phyloP scores from a whole-genome alignment of 2,329 filamentous ascomycete species.

The Paecilomyces variotii region DNA sequence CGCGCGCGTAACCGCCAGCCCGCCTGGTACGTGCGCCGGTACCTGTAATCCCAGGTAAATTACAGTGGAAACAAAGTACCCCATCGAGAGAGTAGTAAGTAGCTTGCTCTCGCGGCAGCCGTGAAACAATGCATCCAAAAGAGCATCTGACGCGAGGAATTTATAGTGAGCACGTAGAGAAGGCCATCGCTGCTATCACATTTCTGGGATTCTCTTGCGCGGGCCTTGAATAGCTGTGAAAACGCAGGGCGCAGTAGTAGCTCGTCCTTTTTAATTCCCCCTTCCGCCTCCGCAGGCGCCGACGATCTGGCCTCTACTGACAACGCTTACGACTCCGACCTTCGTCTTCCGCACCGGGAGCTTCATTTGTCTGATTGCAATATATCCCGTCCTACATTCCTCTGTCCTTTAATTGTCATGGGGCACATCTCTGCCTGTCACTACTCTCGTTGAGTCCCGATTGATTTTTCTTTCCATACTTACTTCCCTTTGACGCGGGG shows the following conservation, averaged over 20 bases:
- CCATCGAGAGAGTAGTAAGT: not conserved
- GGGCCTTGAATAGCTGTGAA: not conserved
- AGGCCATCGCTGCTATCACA: not conserved
- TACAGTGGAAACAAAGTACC: not conserved
- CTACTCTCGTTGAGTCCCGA: conserved; percentile 29
- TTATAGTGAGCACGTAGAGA: not conserved
- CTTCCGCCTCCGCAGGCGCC: conserved; percentile 7
- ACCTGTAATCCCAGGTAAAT: not conserved
- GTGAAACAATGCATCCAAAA: not conserved
- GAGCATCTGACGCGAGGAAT: not conserved
- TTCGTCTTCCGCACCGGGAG: conserved; percentile 15
- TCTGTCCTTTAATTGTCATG: conserved; percentile 20
- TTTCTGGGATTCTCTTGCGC: not conserved
- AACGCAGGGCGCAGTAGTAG: not conserved
- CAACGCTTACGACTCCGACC: conserved; percentile 21
- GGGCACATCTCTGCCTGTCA: conserved; percentile 21
- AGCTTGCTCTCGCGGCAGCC: not conserved
- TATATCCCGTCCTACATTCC: not conserved
- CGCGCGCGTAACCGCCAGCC: not conserved
- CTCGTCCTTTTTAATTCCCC: not conserved
- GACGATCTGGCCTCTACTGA: conserved; percentile 27
- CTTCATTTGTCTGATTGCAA: not conserved
- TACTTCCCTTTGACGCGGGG: not conserved
- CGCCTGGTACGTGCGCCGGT: not conserved
- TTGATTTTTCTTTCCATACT: conserved; percentile 4